Evolutionary conservation across 2,329 filamentous ascomycete species (phyloP).

Genomic region (Rosellinia necatrix): DNA sequence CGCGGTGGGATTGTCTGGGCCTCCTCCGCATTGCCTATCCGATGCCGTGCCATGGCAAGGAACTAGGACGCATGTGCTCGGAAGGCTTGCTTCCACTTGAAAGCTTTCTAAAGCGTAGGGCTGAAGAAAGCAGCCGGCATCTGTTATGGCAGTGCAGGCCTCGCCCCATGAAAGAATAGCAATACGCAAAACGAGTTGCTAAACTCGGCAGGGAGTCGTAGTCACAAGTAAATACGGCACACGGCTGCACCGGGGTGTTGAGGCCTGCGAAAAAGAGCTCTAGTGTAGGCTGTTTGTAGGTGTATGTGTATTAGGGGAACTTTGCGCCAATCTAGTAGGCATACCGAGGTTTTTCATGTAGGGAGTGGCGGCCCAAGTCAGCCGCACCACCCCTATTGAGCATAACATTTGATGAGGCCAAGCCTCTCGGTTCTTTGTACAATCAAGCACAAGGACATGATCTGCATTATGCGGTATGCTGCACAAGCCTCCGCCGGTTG

Average conservation of each 20-base stretch:
- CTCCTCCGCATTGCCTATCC: background rate
- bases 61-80: background rate
- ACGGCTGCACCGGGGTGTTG: too few species aligned
- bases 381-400: background rate
- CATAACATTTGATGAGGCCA: background rate
- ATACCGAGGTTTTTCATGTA: too few species aligned
- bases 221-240: background rate
- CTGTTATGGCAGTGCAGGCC: background rate
- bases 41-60: conserved; percentile 5
- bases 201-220: background rate
- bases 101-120: background rate
- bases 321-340: background rate
- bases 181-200: background rate
- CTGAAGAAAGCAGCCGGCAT: background rate
- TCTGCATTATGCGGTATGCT: too few species aligned
- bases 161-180: conserved; percentile 8
- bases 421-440: background rate
- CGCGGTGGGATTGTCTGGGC: background rate
- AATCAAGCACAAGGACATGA: too few species aligned
- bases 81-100: background rate
- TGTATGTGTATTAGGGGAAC: background rate
- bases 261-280: background rate
- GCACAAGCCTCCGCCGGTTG: too few species aligned
- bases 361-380: too few species aligned
- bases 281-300: background rate